Evolutionary conservation across 768 basidiomycete genomes (phyloP).

Genomic region (Calocybe cyanea): DNA sequence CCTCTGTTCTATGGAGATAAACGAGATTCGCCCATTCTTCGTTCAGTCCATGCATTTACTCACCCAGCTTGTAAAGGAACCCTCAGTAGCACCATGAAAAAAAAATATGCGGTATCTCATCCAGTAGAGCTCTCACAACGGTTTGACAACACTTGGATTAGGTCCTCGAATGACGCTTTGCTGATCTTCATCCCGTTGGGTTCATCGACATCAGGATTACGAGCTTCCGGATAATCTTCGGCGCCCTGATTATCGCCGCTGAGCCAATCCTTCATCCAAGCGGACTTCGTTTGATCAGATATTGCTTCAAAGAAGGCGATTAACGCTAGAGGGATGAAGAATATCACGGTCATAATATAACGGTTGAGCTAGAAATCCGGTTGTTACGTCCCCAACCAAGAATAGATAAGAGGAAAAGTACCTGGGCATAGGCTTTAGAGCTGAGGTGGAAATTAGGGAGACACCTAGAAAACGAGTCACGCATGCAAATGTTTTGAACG

Average conservation of each 20-base stretch:
- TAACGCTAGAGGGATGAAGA: slow-evolving; percentile 70
- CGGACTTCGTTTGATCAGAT: slow-evolving; percentile 40
- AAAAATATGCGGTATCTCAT: too few relatives aligned
- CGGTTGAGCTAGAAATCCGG: slow-evolving; percentile 70
- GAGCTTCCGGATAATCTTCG: slow-evolving; percentile 46
- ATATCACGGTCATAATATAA: slow-evolving; percentile 71
- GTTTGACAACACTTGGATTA: slow-evolving; percentile 74
- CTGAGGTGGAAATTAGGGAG: slow-evolving; percentile 43
- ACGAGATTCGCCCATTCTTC: slow-evolving; percentile 90
- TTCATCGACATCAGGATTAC: slow-evolving; percentile 60
- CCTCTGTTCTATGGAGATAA: slow-evolving; percentile 87
- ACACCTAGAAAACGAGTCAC: slow-evolving; percentile 27
- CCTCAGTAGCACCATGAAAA: slow-evolving; percentile 15
- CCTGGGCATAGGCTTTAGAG: slow-evolving; percentile 56
- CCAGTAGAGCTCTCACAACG: too few relatives aligned
- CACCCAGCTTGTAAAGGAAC: slow-evolving; percentile 46
- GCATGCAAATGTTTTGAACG: slow-evolving; percentile 3
- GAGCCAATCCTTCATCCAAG: slow-evolving; percentile 72
- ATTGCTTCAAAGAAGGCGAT: slow-evolving; percentile 78
- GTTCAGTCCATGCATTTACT: slow-evolving; percentile 75
- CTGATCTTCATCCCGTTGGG: slow-evolving; percentile 60
- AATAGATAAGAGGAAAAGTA: slow-evolving; percentile 9
- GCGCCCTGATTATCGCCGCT: slow-evolving; percentile 54
- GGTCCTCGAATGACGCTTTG: slow-evolving; percentile 63
- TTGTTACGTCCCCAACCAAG: background rate